These are phyloP conservation scores for Dactylellina leptospora DNA, from an alignment of 2,329 filamentous ascomycete genomes.

Conservation along the genomic window DNA sequence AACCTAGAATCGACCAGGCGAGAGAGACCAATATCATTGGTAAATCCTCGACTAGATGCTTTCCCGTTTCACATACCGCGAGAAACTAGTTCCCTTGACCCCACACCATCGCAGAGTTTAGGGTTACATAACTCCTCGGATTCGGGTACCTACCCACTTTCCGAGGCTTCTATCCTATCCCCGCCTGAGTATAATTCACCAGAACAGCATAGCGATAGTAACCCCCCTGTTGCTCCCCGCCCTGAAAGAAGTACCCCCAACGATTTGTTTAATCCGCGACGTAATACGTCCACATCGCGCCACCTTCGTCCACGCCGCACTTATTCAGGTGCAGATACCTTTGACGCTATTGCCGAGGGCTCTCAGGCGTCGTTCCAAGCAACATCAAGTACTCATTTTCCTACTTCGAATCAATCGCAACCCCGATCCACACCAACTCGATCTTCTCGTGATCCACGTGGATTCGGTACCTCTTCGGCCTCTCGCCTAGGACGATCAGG, in stretches of 20 bases:
- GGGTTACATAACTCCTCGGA: not conserved
- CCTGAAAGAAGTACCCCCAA: constrained; percentile 1
- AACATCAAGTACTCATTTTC: not conserved
- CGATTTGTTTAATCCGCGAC: constrained; percentile 14
- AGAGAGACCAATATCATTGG: constrained; percentile 32
- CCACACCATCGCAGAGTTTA: not conserved
- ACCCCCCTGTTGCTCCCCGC: not conserved
- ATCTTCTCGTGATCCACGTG: constrained; percentile 16
- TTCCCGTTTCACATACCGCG: constrained; percentile 19
- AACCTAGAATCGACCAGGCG: constrained; percentile 12
- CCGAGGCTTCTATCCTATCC: constrained; percentile 4
- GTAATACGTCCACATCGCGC: constrained; percentile 1
- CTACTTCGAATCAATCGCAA: not conserved
- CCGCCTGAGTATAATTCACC: not conserved
- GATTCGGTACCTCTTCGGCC: constrained; percentile 9
- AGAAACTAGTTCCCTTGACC: constrained; percentile 32
- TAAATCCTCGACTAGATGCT: constrained; percentile 20
- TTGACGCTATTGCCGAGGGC: constrained; percentile 2
- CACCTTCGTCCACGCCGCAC: constrained; percentile 14
- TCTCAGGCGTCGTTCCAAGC: not conserved
- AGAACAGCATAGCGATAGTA: not conserved
- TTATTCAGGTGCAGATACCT: not conserved
- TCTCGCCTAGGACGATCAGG: constrained; percentile 53
- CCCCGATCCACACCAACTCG: constrained; percentile 5
- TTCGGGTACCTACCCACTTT: not conserved